Evolutionary conservation across 371 early-diverging fungal genomes (phyloP).

Genomic region (Mucor lusitanicus): DNA sequence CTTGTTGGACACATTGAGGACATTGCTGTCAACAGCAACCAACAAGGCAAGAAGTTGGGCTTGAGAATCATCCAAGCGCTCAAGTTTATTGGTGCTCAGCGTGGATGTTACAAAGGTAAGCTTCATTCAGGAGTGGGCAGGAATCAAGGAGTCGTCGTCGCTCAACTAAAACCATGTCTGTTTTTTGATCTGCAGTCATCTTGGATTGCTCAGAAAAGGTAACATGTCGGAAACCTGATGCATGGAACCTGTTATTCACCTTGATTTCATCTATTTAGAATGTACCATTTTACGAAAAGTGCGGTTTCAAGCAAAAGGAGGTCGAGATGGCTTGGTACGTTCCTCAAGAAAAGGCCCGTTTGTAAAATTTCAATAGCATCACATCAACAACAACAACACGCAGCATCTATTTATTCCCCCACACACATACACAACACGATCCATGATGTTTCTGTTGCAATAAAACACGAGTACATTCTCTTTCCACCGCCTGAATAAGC

Average conservation of each 20-base stretch:
- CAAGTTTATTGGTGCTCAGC: constrained; percentile 61
- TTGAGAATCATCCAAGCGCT: constrained; percentile 74
- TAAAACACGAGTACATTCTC: neutral
- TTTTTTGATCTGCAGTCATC: constrained; percentile 29
- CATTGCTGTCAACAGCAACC: constrained; percentile 91
- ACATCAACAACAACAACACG: no score
- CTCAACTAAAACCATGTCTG: neutral
- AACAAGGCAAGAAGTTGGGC: constrained; percentile 92
- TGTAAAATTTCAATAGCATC: constrained; percentile 18
- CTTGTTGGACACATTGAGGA: constrained; percentile 88
- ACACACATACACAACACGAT: neutral
- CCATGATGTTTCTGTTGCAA: neutral
- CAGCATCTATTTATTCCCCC: constrained; percentile 5
- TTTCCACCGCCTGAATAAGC: neutral
- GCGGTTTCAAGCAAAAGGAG: constrained; percentile 52
- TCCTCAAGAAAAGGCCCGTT: constrained; percentile 37
- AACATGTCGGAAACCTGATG: neutral
- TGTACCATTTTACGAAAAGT: constrained; percentile 56
- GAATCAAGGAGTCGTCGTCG: neutral
- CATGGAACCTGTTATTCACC: neutral
- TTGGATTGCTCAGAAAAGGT: constrained; percentile 53
- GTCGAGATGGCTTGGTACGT: constrained; percentile 59
- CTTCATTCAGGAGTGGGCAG: neutral
- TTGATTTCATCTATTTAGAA: constrained; percentile 23
- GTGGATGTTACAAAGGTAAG: constrained; percentile 71